phyloP scores from a whole-genome alignment of 192 early-diverging fungal genomes.

The Spinellus fusiger region DNA sequence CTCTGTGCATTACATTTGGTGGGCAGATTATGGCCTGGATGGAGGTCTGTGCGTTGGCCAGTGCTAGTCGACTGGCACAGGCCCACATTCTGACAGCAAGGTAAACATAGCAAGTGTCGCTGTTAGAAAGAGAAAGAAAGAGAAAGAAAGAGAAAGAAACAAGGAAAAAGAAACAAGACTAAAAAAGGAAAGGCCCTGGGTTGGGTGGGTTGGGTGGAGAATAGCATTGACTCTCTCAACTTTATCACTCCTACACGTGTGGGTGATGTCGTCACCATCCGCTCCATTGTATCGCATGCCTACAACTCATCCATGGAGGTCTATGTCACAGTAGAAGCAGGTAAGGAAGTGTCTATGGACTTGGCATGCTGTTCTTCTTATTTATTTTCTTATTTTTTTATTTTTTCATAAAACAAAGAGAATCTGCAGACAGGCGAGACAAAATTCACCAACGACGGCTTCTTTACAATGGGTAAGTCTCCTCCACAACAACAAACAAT shows the following conservation, averaged over 20 bases:
- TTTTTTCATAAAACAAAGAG: conserved; percentile 36
- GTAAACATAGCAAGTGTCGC: no score
- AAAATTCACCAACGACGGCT: conserved; percentile 54
- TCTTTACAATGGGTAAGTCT: conserved; percentile 47
- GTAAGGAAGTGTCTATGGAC: conserved; percentile 14
- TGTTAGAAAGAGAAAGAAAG: not conserved
- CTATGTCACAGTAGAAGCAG: conserved; percentile 49
- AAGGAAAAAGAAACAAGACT: not conserved
- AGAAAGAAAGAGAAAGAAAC: not conserved
- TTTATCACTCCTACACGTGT: conserved; percentile 49
- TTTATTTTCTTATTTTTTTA: no score
- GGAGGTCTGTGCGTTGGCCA: conserved; percentile 56
- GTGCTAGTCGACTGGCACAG: conserved; percentile 49
- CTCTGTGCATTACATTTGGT: conserved; percentile 60
- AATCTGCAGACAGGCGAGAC: conserved; percentile 47
- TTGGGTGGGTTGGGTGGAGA: not conserved
- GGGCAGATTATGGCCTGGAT: conserved; percentile 71
- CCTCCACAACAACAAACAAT: not conserved
- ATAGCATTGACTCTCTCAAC: conserved; percentile 51
- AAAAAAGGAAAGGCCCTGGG: not conserved
- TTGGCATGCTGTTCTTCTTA: no score
- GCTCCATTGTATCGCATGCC: conserved; percentile 46
- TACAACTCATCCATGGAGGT: conserved; percentile 52
- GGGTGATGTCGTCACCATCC: conserved; percentile 48
- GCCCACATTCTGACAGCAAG: conserved; percentile 54